phyloP scores from a whole-genome alignment of 495 filamentous ascomycete species.

The Annulohypoxylon maeteangense region DNA sequence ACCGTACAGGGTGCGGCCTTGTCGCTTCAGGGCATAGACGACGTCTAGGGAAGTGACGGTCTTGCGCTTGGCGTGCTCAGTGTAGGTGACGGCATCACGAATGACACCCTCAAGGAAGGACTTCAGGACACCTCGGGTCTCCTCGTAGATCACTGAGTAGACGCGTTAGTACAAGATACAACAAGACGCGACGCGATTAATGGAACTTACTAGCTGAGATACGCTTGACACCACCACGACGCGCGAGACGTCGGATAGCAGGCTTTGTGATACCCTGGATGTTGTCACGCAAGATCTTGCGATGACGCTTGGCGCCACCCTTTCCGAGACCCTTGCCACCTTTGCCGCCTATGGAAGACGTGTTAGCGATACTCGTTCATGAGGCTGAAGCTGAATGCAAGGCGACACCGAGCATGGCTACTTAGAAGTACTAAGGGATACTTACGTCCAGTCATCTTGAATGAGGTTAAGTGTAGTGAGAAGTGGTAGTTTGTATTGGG shows the following conservation, averaged over 20 bases:
- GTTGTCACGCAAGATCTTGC: conserved; percentile 99
- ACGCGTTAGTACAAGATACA: conserved; percentile 49
- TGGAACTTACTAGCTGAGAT: conserved; percentile 87
- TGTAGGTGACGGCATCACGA: conserved; percentile 98
- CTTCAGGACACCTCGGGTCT: conserved; percentile 99
- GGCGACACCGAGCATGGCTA: conserved; percentile 39
- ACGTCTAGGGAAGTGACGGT: conserved; percentile 95
- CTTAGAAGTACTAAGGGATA: conserved; percentile 53
- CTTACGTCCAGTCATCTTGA: conserved; percentile 97
- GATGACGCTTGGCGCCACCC: conserved; percentile 90
- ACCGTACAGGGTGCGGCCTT: conserved; percentile 95
- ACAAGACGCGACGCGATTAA: not conserved
- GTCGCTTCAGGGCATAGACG: conserved; percentile 92
- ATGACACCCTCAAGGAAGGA: conserved; percentile 99
- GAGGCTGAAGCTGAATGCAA: conserved; percentile 44
- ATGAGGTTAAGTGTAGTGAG: conserved; percentile 49
- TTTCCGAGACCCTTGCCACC: conserved; percentile 96
- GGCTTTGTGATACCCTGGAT: conserved; percentile 99
- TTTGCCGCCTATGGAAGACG: conserved; percentile 75
- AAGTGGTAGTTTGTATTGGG: conserved; percentile 42
- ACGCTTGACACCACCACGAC: conserved; percentile 99
- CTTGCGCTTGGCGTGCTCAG: conserved; percentile 97
- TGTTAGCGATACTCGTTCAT: conserved; percentile 42
- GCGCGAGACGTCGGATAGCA: conserved; percentile 99
- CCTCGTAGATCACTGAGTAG: conserved; percentile 90